Conservation (phyloP, 2,329 filamentous ascomycete species). For the Knoxdaviesia capensis region DNA sequence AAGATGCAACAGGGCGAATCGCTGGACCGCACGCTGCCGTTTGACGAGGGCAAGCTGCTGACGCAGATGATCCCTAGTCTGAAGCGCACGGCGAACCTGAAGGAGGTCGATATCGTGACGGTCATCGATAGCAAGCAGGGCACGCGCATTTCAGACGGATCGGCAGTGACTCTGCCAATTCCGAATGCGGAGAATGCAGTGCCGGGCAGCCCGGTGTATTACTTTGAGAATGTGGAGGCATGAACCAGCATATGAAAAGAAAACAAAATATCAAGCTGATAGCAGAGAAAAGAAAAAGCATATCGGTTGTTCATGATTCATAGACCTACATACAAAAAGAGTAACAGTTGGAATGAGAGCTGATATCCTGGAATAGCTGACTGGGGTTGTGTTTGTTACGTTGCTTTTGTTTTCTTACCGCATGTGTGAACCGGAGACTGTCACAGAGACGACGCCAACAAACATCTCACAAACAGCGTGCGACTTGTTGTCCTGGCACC, state of each 20-base stretch:
- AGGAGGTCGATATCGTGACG: constrained; percentile 48
- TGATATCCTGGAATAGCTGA: too few species aligned
- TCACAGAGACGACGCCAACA: too few species aligned
- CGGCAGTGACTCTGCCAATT: constrained; percentile 35
- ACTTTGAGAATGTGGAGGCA: constrained; percentile 59
- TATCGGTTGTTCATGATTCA: too few species aligned
- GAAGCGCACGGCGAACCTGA: constrained; percentile 52
- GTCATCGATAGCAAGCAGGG: constrained; percentile 53
- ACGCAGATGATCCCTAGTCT: constrained; percentile 60
- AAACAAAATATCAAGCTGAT: not conserved
- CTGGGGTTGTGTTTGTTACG: too few species aligned
- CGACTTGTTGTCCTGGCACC: too few species aligned
- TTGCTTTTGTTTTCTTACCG: too few species aligned
- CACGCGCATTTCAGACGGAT: constrained; percentile 26
- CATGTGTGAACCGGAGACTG: too few species aligned
- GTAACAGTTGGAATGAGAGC: too few species aligned
- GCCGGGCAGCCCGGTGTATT: constrained; percentile 64
- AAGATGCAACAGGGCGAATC: constrained; percentile 62
- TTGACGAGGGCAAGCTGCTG: constrained; percentile 64
- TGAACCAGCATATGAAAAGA: constrained; percentile 5
- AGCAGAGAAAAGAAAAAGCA: too few species aligned
- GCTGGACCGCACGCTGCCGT: constrained; percentile 66
- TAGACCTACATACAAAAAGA: too few species aligned
- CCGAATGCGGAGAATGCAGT: constrained; percentile 51
- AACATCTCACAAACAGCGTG: too few species aligned